These are phyloP conservation scores for Marchantia paleacea DNA, from an alignment of 225 moss, liverwort and hornwort genomes.

Conservation along the genomic window DNA sequence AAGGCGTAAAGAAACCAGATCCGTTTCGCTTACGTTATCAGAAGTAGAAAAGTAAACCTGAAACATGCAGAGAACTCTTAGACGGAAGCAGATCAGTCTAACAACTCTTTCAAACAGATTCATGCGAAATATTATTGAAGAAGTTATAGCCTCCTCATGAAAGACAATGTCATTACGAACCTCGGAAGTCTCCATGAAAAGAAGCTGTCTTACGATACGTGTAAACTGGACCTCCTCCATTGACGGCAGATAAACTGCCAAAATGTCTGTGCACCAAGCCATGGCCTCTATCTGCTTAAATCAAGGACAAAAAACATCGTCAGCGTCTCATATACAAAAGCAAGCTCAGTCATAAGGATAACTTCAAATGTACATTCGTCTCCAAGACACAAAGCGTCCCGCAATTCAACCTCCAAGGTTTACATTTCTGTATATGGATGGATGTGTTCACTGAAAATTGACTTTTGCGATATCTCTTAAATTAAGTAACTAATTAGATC, in stretches of 20 bases:
- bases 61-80: conserved; percentile 4
- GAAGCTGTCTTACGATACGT: conserved; percentile 77
- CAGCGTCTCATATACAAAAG: neutral
- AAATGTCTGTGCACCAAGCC: conserved; percentile 97
- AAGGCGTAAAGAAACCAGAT: conserved; percentile 67
- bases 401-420: too few relatives aligned
- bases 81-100: neutral
- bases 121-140: neutral
- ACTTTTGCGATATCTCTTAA: too few relatives aligned
- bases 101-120: neutral
- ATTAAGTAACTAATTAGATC: too few relatives aligned
- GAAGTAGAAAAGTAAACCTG: conserved; percentile 63
- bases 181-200: conserved; percentile 83
- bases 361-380: too few relatives aligned
- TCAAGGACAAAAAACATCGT: conserved; percentile 23
- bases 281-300: conserved; percentile 79
- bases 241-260: conserved; percentile 82
- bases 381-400: too few relatives aligned
- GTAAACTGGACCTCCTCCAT: conserved; percentile 71
- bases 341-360: neutral
- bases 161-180: conserved; percentile 36
- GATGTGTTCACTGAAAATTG: too few relatives aligned
- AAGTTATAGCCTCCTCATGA: neutral
- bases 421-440: too few relatives aligned
- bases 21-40: conserved; percentile 61